A percentile compares a stretch with the other conserved stretches of the same genome.
Evolutionary conservation across 2,329 filamentous ascomycete species (phyloP).

Genomic region (Claviceps citrina): DNA sequence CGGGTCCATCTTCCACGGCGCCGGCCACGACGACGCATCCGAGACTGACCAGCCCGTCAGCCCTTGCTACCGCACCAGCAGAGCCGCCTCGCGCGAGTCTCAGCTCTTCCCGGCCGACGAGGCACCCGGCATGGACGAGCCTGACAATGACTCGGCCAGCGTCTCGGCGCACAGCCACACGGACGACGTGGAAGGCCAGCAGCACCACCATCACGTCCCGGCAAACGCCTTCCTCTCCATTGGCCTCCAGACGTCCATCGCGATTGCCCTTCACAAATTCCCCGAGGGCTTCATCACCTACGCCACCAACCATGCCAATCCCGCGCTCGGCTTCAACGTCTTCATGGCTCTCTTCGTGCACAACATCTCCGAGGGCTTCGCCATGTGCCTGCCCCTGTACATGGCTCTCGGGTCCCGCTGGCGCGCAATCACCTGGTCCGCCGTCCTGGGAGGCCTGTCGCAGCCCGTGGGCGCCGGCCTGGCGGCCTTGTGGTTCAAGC

Average conservation of each 20-base stretch:
- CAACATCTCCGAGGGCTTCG: conserved; percentile 95
- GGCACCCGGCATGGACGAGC: conserved; percentile 11
- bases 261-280: conserved; percentile 91
- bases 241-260: conserved; percentile 87
- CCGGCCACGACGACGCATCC: conserved; percentile 13
- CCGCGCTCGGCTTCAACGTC: conserved; percentile 71
- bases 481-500: conserved; percentile 72
- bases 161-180: conserved; percentile 18
- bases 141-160: conserved; percentile 11
- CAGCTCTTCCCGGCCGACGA: conserved; percentile 15
- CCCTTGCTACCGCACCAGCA: conserved; percentile 21
- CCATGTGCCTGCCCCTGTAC: conserved; percentile 82
- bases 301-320: conserved; percentile 92
- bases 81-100: conserved; percentile 25
- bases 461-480: conserved; percentile 77
- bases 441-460: conserved; percentile 67
- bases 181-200: conserved; percentile 38
- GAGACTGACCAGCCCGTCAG: conserved; percentile 16
- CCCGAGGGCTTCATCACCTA: conserved; percentile 83
- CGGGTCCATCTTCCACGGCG: conserved; percentile 13
- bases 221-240: conserved; percentile 88
- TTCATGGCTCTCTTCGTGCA: conserved; percentile 95
- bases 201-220: conserved; percentile 87
- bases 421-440: conserved; percentile 73
- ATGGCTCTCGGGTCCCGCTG: conserved; percentile 70